Percentiles rank a stretch among this genome's conserved stretches.
Conservation (phyloP, 2,329 filamentous ascomycete genomes). For the Verticillium nubilum region DNA sequence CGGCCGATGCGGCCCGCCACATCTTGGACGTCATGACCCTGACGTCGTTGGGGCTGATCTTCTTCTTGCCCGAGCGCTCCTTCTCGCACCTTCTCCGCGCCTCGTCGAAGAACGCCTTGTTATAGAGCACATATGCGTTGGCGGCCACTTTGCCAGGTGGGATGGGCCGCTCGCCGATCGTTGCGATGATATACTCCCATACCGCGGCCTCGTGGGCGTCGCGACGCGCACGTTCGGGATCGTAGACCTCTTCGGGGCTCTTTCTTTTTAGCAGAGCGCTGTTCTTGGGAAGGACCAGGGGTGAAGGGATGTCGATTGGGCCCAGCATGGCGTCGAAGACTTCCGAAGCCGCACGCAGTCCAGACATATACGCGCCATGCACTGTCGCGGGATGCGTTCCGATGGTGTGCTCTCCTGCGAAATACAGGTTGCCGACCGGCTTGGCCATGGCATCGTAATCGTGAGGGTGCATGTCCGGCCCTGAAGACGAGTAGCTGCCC, state of each 20-base stretch:
- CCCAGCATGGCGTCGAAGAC: conserved; percentile 77
- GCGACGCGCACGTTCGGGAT: conserved; percentile 45
- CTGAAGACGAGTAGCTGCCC: conserved; percentile 93
- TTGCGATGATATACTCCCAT: conserved; percentile 43
- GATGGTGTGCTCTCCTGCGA: conserved; percentile 94
- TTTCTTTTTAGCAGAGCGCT: conserved; percentile 47
- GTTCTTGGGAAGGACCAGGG: conserved; percentile 66
- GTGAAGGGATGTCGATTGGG: conserved; percentile 69
- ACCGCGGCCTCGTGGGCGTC: conserved; percentile 53
- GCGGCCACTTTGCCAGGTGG: conserved; percentile 68
- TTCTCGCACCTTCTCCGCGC: conserved; percentile 58
- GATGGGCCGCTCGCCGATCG: conserved; percentile 69
- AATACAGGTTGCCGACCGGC: conserved; percentile 80
- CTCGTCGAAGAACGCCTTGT: conserved; percentile 68
- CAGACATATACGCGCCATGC: conserved; percentile 92
- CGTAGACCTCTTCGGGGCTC: conserved; percentile 31
- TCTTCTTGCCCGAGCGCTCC: conserved; percentile 56
- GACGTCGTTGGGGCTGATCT: conserved; percentile 71
- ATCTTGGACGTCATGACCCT: conserved; percentile 80
- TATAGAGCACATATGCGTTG: conserved; percentile 87
- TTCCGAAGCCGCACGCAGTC: conserved; percentile 82
- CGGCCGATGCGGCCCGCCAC: conserved; percentile 75
- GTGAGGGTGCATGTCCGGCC: conserved; percentile 71
- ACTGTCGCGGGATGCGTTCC: conserved; percentile 95
- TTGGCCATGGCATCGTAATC: conserved; percentile 93